Conservation (phyloP, 192 early-diverging fungal species). For the Backusella sp. region DNA sequence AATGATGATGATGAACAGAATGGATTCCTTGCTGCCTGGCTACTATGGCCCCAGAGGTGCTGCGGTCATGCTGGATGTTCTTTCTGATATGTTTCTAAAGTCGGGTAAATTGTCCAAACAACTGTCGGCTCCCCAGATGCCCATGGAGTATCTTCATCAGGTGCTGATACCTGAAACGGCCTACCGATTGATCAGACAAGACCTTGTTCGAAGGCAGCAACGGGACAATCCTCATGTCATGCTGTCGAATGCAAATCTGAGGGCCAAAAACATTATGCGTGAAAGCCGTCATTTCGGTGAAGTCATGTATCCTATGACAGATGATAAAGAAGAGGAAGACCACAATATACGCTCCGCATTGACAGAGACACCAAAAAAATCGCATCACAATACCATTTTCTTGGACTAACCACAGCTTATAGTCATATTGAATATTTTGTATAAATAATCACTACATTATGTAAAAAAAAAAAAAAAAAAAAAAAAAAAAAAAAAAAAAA, state of each 20-base stretch:
- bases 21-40: constrained; percentile 47
- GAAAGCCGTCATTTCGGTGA: constrained; percentile 22
- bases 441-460: no score
- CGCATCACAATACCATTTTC: background rate
- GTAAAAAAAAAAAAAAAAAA: no score
- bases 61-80: constrained; percentile 29
- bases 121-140: constrained; percentile 40
- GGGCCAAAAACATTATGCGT: constrained; percentile 18
- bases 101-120: constrained; percentile 32
- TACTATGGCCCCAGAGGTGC: constrained; percentile 56
- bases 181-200: constrained; percentile 44
- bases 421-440: no score
- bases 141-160: constrained; percentile 51
- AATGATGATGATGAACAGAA: constrained; percentile 39
- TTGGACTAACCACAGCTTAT: background rate
- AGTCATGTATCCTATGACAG: background rate
- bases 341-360: background rate
- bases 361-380: background rate
- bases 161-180: constrained; percentile 53
- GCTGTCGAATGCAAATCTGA: background rate
- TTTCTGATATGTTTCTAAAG: constrained; percentile 36
- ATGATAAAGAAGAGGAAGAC: background rate
- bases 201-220: constrained; percentile 15
- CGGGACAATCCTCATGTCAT: background rate
- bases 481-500: no score